Conservation (phyloP, 352 stramenopile species). For the Globisporangium middletonii region DNA sequence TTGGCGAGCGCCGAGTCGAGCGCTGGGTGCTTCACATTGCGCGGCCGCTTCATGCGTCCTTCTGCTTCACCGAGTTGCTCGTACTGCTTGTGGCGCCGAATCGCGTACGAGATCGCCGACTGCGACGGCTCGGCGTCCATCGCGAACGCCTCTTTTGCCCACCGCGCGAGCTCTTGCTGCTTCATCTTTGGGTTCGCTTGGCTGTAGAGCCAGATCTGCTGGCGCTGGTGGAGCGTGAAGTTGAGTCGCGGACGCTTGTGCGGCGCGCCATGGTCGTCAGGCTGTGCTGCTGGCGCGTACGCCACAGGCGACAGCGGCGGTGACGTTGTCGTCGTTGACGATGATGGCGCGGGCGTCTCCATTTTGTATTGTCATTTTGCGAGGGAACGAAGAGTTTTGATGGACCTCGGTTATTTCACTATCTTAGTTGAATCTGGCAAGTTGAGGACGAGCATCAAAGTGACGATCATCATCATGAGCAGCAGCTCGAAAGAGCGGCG, state of each 20-base stretch:
- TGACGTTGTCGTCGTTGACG: not conserved
- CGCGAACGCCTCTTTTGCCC: slow-evolving; percentile 13
- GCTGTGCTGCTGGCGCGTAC: not conserved
- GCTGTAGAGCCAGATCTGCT: slow-evolving; percentile 12
- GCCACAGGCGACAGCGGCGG: too few relatives aligned
- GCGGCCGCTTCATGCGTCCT: slow-evolving; percentile 12
- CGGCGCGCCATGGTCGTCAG: not conserved
- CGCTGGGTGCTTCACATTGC: slow-evolving; percentile 14
- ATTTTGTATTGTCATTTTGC: not conserved
- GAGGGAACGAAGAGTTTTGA: too few relatives aligned
- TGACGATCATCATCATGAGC: too few relatives aligned
- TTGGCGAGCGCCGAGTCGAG: slow-evolving; percentile 14
- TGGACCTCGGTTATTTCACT: too few relatives aligned
- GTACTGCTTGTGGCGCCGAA: slow-evolving; percentile 14
- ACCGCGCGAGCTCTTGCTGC: slow-evolving; percentile 16
- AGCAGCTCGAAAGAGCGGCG: not conserved
- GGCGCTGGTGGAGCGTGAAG: slow-evolving; percentile 16
- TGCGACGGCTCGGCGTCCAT: slow-evolving; percentile 16
- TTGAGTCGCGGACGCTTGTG: slow-evolving; percentile 14
- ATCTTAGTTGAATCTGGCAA: too few relatives aligned
- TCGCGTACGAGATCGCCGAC: slow-evolving; percentile 17
- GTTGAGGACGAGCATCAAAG: too few relatives aligned
- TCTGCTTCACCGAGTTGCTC: slow-evolving; percentile 10
- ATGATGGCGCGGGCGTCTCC: not conserved
- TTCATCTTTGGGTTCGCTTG: slow-evolving; percentile 17